These are phyloP conservation scores for Lolium multiflorum DNA, from an alignment of 176 grass and related monocot genomes.

Conservation along the genomic window DNA sequence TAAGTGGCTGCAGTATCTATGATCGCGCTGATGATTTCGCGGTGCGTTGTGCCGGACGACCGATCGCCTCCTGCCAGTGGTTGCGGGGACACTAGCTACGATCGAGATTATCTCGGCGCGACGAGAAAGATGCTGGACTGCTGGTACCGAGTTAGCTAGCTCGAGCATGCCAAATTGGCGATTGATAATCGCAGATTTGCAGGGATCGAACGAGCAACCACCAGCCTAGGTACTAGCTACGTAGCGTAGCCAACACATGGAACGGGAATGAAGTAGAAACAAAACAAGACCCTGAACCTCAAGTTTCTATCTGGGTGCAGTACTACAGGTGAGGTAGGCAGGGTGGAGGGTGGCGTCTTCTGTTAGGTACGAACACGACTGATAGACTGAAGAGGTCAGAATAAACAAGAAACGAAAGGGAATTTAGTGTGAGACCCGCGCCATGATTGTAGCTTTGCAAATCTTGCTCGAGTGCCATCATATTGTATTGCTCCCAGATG, in stretches of 20 bases:
- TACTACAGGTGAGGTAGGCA: background rate
- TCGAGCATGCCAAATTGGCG: conserved; percentile 14
- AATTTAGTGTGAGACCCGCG: background rate
- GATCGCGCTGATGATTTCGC: conserved; percentile 41
- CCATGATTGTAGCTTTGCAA: conserved; percentile 53
- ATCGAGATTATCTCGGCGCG: background rate
- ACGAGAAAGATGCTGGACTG: background rate
- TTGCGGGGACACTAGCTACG: conserved; percentile 33
- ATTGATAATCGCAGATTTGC: background rate
- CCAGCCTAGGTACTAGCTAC: background rate
- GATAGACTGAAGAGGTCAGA: background rate
- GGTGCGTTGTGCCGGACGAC: background rate
- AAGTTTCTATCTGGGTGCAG: background rate
- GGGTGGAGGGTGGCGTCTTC: background rate
- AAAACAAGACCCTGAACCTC: background rate
- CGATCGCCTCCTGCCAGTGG: conserved; percentile 37
- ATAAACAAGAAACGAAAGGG: background rate
- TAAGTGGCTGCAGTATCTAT: background rate
- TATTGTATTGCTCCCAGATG: background rate
- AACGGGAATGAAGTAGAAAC: background rate
- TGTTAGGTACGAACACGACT: conserved; percentile 11
- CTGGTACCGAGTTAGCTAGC: background rate
- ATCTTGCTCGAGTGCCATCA: conserved; percentile 28
- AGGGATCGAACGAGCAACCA: conserved; percentile 15
- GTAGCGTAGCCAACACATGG: background rate